Evolutionary conservation across 176 grass and related monocot species (phyloP).

Genomic region (Triticum dicoccoides): DNA sequence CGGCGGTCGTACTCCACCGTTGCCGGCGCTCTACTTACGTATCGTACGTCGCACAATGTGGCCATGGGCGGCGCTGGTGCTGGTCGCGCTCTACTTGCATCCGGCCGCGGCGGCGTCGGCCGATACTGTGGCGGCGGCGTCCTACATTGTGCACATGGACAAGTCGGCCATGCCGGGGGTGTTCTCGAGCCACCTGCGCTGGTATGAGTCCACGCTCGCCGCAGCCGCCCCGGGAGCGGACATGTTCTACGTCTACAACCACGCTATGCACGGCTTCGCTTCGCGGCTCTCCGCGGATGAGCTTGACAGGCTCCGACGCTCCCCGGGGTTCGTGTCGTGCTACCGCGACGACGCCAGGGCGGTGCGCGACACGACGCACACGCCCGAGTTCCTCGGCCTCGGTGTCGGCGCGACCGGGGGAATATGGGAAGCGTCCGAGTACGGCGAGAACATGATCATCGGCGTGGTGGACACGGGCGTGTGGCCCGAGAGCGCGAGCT

Average conservation of each 20-base stretch:
- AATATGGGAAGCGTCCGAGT: constrained; percentile 35
- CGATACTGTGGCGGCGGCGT: background rate
- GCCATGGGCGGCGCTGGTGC: no score
- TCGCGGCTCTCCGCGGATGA: constrained; percentile 26
- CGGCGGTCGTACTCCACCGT: no score
- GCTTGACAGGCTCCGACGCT: constrained; percentile 32
- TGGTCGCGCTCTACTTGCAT: no score
- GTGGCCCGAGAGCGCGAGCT: constrained; percentile 90
- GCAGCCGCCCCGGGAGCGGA: background rate
- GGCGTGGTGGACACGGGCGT: constrained; percentile 70
- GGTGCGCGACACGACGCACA: constrained; percentile 78
- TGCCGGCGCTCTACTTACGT: no score
- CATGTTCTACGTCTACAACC: constrained; percentile 68
- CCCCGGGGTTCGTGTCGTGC: constrained; percentile 59
- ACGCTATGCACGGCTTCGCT: constrained; percentile 70
- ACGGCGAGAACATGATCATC: constrained; percentile 69
- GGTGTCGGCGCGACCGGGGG: constrained; percentile 17
- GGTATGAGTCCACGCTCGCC: constrained; percentile 62
- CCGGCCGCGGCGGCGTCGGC: no score
- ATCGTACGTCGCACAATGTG: no score
- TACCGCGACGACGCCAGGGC: constrained; percentile 48
- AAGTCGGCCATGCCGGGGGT: constrained; percentile 64
- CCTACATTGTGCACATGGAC: constrained; percentile 88
- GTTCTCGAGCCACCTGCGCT: constrained; percentile 48
- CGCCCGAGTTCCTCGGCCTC: constrained; percentile 67